Percentiles rank a stretch among this genome's conserved stretches.
Conservation (phyloP, 768 basidiomycete genomes). For the Goffeauzyma gilvescens region DNA sequence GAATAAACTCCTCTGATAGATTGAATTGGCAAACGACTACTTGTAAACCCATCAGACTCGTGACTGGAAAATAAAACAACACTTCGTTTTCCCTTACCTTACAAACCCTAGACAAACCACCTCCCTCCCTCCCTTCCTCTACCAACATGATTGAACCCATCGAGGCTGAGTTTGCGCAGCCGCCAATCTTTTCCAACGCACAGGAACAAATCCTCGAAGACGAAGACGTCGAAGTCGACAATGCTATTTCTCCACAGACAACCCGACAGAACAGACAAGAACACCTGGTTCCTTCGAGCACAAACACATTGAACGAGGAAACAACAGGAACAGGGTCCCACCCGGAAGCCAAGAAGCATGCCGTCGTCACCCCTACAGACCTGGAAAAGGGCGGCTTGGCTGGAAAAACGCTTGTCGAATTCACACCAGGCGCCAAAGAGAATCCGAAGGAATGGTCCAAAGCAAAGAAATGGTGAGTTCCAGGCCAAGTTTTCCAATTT, state of each 20-base stretch:
- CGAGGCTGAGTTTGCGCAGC: constrained; percentile 16
- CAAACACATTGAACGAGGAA: too few species aligned
- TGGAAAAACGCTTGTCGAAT: constrained; percentile 16
- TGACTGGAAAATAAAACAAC: too few species aligned
- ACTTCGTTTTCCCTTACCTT: too few species aligned
- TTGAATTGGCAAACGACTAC: too few species aligned
- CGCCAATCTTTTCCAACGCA: constrained; percentile 14
- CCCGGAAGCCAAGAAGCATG: not conserved
- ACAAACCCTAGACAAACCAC: too few species aligned
- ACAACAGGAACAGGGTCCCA: too few species aligned
- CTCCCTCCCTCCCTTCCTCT: too few species aligned
- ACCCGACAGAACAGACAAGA: too few species aligned
- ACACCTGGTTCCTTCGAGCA: too few species aligned
- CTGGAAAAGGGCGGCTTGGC: constrained; percentile 13
- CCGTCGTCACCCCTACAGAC: not conserved
- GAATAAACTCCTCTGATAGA: too few species aligned
- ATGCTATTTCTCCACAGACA: not conserved
- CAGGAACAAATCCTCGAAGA: constrained; percentile 14
- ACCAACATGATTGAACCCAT: constrained; percentile 17
- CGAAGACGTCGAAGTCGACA: constrained; percentile 9
- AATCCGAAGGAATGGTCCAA: constrained; percentile 17
- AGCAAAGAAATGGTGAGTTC: constrained; percentile 16
- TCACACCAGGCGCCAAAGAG: constrained; percentile 10
- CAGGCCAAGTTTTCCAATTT: too few species aligned
- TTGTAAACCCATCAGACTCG: too few species aligned